Evolutionary conservation across 768 basidiomycete species (phyloP).

Genomic region (Tremella mesenterica): DNA sequence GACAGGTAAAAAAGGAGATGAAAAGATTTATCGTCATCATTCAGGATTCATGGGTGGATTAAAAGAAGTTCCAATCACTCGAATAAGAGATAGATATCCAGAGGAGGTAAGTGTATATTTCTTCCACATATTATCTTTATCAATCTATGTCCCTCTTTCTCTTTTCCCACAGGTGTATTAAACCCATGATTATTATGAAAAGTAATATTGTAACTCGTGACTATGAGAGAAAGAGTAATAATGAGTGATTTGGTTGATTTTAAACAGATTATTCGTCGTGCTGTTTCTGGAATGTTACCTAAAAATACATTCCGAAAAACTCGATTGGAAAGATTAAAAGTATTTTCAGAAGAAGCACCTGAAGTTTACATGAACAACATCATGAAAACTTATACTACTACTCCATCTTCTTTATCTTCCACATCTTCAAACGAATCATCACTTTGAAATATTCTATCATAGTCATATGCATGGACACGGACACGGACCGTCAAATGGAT

Average conservation of each 20-base stretch:
- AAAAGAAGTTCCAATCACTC: conserved; percentile 77
- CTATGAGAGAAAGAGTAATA: not conserved
- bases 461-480: too few relatives aligned
- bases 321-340: conserved; percentile 74
- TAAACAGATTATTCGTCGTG: conserved; percentile 78
- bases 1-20: conserved; percentile 79
- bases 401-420: not conserved
- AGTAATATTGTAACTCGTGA: too few relatives aligned
- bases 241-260: not conserved
- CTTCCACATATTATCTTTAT: too few relatives aligned
- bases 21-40: conserved; percentile 79
- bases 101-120: conserved; percentile 63
- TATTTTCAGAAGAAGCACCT: conserved; percentile 58
- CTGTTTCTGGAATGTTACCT: conserved; percentile 96
- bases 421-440: not conserved
- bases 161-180: too few relatives aligned
- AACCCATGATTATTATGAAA: too few relatives aligned
- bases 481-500: too few relatives aligned
- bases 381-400: not conserved
- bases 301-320: conserved; percentile 92
- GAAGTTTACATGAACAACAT: not conserved
- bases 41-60: conserved; percentile 87
- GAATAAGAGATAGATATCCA: conserved; percentile 74
- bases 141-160: too few relatives aligned
- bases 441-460: too few relatives aligned